phyloP scores from a whole-genome alignment of 2,329 filamentous ascomycete genomes.

The Claviceps africana region DNA sequence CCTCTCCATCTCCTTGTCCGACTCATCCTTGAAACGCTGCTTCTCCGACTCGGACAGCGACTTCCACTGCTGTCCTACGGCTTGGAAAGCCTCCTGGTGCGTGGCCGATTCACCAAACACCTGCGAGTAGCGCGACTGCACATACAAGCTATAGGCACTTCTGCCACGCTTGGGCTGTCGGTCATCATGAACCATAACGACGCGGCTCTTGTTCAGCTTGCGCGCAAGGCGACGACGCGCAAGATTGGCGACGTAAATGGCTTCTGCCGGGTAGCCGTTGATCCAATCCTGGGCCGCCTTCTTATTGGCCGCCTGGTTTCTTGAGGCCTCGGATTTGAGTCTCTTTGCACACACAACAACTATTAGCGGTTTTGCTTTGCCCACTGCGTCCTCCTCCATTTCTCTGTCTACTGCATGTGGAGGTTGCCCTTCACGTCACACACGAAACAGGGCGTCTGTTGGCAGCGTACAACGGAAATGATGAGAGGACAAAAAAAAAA shows the following conservation, averaged over 20 bases:
- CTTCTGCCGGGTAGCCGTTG: slow-evolving; percentile 23
- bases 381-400: background rate
- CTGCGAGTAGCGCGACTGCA: slow-evolving; percentile 21
- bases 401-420: background rate
- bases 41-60: slow-evolving; percentile 26
- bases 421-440: background rate
- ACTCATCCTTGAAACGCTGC: slow-evolving; percentile 23
- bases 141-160: slow-evolving; percentile 22
- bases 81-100: slow-evolving; percentile 10
- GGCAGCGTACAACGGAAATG: background rate
- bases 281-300: slow-evolving; percentile 33
- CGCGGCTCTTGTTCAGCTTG: slow-evolving; percentile 16
- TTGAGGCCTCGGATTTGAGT: slow-evolving; percentile 18
- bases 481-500: background rate
- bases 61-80: slow-evolving; percentile 28
- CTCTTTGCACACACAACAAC: slow-evolving; percentile 8
- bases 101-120: slow-evolving; percentile 12
- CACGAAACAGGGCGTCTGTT: background rate
- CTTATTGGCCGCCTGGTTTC: slow-evolving; percentile 29
- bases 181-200: slow-evolving; percentile 27
- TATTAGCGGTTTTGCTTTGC: background rate
- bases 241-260: slow-evolving; percentile 31
- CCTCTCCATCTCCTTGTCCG: slow-evolving; percentile 7
- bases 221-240: slow-evolving; percentile 30
- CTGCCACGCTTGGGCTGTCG: slow-evolving; percentile 29